phyloP scores from a whole-genome alignment of 441 rosid species.

The Eugenia klotzschiana region DNA sequence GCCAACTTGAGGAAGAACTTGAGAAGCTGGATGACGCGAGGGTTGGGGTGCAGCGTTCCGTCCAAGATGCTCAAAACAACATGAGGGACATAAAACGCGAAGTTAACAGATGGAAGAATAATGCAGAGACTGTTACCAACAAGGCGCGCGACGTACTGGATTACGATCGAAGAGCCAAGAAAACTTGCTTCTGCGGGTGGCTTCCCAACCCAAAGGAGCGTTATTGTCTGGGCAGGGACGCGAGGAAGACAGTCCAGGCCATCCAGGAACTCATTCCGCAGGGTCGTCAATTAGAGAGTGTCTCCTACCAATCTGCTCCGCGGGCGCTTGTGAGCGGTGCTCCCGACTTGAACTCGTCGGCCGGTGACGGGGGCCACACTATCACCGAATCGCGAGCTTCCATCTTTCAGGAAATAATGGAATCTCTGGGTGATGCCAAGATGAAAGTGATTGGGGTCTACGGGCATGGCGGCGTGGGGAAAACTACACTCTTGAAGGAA shows the following conservation, averaged over 20 bases:
- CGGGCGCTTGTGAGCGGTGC: accelerated
- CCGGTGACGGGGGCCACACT: accelerated
- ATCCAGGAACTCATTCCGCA: accelerated
- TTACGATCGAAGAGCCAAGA: accelerated
- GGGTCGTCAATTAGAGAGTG: neutral
- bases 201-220: neutral
- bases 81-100: accelerated
- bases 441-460: neutral
- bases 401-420: neutral
- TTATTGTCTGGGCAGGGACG: accelerated
- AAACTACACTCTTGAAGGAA: neutral
- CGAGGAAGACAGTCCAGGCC: accelerated
- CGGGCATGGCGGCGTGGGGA: neutral
- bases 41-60: accelerated
- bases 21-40: neutral
- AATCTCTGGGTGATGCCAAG: neutral
- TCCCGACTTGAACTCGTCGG: accelerated
- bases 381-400: neutral
- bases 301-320: accelerated
- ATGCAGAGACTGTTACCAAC: accelerated
- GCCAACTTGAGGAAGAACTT: accelerated
- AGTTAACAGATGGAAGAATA: accelerated
- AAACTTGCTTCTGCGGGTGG: neutral
- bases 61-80: accelerated
- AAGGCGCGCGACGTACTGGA: neutral